A percentile compares a stretch with the other conserved stretches of the same genome.
Conservation (phyloP, 257 asterid species). For the Fraxinus quadrangulata region DNA sequence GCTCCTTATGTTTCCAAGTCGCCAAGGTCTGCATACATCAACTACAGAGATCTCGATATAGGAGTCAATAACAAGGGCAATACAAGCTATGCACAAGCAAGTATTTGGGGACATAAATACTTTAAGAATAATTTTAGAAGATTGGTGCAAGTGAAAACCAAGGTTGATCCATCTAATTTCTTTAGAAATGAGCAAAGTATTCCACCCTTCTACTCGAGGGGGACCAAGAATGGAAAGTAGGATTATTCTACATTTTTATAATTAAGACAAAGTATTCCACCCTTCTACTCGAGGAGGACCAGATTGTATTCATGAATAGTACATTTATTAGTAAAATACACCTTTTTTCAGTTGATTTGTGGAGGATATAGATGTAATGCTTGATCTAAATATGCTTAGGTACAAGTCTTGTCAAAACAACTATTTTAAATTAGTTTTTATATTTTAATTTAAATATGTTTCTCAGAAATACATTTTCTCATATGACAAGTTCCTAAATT, state of each 20-base stretch:
- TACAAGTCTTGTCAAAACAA: no score
- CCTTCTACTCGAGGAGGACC: no score
- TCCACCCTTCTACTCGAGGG: slow-evolving; percentile 27
- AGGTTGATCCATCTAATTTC: slow-evolving; percentile 33
- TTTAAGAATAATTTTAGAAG: slow-evolving; percentile 34
- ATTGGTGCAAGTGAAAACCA: slow-evolving; percentile 29
- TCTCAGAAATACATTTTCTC: no score
- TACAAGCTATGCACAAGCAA: slow-evolving; percentile 34
- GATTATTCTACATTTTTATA: not conserved
- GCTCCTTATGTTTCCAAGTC: slow-evolving; percentile 38
- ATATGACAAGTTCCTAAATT: no score
- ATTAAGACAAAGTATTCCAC: no score
- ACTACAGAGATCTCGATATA: slow-evolving; percentile 44
- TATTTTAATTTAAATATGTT: no score
- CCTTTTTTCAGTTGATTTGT: no score
- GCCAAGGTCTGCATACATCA: slow-evolving; percentile 38
- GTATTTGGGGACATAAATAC: slow-evolving; percentile 40
- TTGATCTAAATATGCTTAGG: no score
- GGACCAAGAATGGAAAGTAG: not conserved
- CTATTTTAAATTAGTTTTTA: no score
- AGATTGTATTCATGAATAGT: no score
- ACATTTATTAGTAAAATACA: no score
- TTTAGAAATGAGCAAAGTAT: slow-evolving; percentile 47
- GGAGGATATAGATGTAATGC: no score
- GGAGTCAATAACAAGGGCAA: slow-evolving; percentile 31